A percentile compares a stretch with the other conserved stretches of the same genome.
Evolutionary conservation across 2,329 filamentous ascomycete species (phyloP).

Genomic region (Fusarium nanum): DNA sequence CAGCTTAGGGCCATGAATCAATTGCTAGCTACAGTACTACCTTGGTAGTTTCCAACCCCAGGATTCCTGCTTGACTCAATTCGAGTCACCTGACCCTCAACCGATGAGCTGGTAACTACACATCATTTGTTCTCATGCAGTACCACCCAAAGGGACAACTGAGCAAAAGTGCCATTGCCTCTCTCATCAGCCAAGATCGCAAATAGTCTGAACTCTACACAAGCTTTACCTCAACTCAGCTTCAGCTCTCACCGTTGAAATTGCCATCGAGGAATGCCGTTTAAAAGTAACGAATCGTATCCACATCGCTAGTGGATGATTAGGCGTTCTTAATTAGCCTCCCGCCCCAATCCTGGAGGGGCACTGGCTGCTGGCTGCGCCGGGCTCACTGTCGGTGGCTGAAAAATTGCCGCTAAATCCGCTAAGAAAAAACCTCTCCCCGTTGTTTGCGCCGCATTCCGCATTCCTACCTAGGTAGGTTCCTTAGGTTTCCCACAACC

Average conservation of each 20-base stretch:
- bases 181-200: neutral
- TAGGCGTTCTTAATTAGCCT: conserved; percentile 26
- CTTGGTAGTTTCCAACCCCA: conserved; percentile 2
- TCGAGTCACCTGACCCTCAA: conserved; percentile 20
- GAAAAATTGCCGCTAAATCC: conserved; percentile 31
- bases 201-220: conserved; percentile 5
- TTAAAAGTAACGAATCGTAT: conserved; percentile 1
- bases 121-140: conserved; percentile 1
- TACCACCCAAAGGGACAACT: conserved; percentile 1
- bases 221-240: neutral
- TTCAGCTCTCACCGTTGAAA: conserved; percentile 26
- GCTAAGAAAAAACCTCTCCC: conserved; percentile 27
- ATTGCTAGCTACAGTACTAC: neutral
- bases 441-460: conserved; percentile 25
- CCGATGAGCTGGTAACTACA: conserved; percentile 11
- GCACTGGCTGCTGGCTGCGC: conserved; percentile 2
- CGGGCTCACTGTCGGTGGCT: conserved; percentile 28
- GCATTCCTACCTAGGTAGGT: neutral
- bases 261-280: conserved; percentile 23
- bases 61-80: conserved; percentile 8
- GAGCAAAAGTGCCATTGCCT: neutral
- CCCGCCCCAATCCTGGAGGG: conserved; percentile 25
- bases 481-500: conserved; percentile 3
- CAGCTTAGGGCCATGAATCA: conserved; percentile 7
- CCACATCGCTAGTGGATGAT: conserved; percentile 1